These are phyloP conservation scores for Blastocystis sp. DNA, from an alignment of 352 stramenopile species.

Conservation along the genomic window DNA sequence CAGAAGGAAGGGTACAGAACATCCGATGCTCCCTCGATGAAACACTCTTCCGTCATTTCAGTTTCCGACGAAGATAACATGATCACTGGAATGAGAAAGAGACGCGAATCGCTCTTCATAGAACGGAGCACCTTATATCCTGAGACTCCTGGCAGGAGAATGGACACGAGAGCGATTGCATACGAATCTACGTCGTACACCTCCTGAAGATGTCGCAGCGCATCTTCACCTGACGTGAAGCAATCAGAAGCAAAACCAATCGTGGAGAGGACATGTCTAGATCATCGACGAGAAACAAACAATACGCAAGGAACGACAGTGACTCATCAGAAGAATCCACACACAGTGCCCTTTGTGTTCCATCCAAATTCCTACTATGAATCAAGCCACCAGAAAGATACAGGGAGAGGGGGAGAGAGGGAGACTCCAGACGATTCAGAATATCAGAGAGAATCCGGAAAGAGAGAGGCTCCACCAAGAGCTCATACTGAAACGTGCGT, in stretches of 20 bases:
- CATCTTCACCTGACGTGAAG: not conserved
- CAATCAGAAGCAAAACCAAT: not conserved
- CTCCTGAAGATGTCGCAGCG: not conserved
- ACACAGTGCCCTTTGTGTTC: not conserved
- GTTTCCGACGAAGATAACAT: not conserved
- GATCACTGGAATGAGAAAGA: conserved; percentile 47
- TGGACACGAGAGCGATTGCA: conserved; percentile 2
- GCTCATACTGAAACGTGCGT: conserved; percentile 4
- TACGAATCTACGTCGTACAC: not conserved
- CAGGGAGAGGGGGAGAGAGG: not conserved
- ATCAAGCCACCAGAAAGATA: not conserved
- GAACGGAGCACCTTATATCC: not conserved
- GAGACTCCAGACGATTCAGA: not conserved
- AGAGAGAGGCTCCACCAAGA: not conserved
- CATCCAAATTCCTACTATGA: not conserved
- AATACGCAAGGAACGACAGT: conserved; percentile 4
- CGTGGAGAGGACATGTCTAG: not conserved
- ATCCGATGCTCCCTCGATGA: not conserved
- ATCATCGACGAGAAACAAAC: not conserved
- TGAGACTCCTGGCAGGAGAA: not conserved
- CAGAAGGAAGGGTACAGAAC: not conserved
- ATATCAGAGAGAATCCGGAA: conserved; percentile 3
- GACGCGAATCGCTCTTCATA: conserved; percentile 40
- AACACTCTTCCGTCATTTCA: not conserved
- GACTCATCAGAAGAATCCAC: not conserved